A percentile compares a stretch with the other conserved stretches of the same genome.
Conservation (phyloP, 495 filamentous ascomycete species). For the Annulohypoxylon maeteangense region DNA sequence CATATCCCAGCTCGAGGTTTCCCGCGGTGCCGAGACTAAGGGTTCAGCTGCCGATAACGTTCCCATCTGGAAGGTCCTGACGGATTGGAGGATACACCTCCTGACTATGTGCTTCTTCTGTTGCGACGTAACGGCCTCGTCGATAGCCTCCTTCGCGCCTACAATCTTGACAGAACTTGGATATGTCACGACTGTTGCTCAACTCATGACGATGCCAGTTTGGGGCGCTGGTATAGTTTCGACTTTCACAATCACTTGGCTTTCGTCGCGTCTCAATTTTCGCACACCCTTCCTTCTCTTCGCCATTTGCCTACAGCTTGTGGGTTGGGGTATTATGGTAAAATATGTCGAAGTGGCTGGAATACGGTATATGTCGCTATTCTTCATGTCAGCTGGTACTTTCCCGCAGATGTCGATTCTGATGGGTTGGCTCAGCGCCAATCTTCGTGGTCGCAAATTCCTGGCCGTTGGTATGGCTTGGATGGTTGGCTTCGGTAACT, state of each 20-base stretch:
- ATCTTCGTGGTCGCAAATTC: constrained; percentile 66
- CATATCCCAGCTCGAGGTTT: constrained; percentile 63
- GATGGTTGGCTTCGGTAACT: constrained; percentile 66
- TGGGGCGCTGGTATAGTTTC: constrained; percentile 33
- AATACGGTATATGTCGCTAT: constrained; percentile 39
- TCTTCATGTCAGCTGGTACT: constrained; percentile 41
- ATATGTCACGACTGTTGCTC: constrained; percentile 27
- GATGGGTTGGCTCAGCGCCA: constrained; percentile 43
- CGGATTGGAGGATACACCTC: constrained; percentile 41
- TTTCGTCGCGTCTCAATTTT: constrained; percentile 22
- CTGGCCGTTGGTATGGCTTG: constrained; percentile 65
- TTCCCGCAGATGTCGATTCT: constrained; percentile 44
- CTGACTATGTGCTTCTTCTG: constrained; percentile 44
- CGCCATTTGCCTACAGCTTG: constrained; percentile 35
- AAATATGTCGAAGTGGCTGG: constrained; percentile 27
- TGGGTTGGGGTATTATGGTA: constrained; percentile 47
- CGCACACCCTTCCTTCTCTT: constrained; percentile 42
- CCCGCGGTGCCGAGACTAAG: constrained; percentile 30
- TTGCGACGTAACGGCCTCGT: constrained; percentile 36
- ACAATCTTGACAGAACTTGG: constrained; percentile 40
- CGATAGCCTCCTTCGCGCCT: constrained; percentile 38
- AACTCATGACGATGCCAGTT: constrained; percentile 41
- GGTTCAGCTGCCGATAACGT: constrained; percentile 31
- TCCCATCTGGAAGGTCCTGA: constrained; percentile 34
- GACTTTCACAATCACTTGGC: constrained; percentile 34